Percentiles rank a stretch among this genome's conserved stretches.
Evolutionary conservation across 495 filamentous ascomycete species (phyloP).

Genomic region (Penicillium waksmanii): DNA sequence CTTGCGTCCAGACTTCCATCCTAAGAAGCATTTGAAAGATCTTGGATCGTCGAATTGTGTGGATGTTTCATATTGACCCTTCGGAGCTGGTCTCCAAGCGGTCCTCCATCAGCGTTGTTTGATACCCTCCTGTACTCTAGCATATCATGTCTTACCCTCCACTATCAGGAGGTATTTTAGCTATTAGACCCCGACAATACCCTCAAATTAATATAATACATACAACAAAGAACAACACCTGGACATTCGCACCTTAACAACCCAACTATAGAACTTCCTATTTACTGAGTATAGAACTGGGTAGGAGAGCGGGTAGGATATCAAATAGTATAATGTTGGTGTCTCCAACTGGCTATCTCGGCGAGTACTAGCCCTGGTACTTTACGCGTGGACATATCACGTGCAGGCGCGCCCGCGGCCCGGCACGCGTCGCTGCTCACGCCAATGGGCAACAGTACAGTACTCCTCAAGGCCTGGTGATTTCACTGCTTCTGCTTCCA

Average conservation of each 20-base stretch:
- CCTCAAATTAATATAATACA: constrained; percentile 24
- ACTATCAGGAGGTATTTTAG: constrained; percentile 13
- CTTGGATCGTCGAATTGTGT: constrained; percentile 20
- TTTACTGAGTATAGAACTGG: too few relatives aligned
- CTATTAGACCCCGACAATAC: constrained; percentile 16
- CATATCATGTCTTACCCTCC: constrained; percentile 19
- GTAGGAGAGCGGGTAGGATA: too few relatives aligned
- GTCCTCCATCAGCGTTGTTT: constrained; percentile 43
- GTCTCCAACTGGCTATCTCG: too few relatives aligned
- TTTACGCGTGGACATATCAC: constrained; percentile 24
- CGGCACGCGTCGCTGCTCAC: constrained; percentile 19
- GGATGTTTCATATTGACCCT: constrained; percentile 34
- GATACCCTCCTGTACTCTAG: constrained; percentile 35
- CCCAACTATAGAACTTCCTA: background rate
- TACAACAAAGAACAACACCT: constrained; percentile 7
- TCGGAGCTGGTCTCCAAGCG: constrained; percentile 32
- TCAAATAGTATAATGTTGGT: too few relatives aligned
- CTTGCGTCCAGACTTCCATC: constrained; percentile 16
- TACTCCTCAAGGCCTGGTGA: constrained; percentile 6
- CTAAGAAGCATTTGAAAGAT: constrained; percentile 18
- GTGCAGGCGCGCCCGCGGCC: background rate
- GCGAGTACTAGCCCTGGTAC: constrained; percentile 8
- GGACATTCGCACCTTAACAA: background rate
- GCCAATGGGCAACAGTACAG: constrained; percentile 24
- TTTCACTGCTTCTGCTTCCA: constrained; percentile 7